phyloP scores from a whole-genome alignment of 257 asterid genomes.

The Apocynum venetum region DNA sequence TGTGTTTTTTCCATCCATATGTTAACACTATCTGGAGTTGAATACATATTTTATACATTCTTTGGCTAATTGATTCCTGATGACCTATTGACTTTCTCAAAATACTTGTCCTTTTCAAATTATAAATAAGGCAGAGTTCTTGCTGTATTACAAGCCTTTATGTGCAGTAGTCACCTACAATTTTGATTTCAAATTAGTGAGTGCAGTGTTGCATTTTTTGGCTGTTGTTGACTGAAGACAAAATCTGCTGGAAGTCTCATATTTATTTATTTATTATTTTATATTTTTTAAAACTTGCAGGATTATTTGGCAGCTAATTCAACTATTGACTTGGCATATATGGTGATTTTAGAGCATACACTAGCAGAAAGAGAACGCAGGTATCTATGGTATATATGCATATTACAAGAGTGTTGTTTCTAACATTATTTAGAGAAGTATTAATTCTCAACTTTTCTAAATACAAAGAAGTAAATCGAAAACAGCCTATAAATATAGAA shows the following conservation, averaged over 20 bases:
- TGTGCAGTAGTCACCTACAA: neutral
- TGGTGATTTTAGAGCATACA: conserved; percentile 92
- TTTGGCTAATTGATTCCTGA: neutral
- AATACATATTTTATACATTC: neutral
- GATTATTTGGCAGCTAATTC: conserved; percentile 77
- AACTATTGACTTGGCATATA: conserved; percentile 87
- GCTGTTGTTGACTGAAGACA: neutral
- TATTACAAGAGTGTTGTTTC: neutral
- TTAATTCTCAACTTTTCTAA: neutral
- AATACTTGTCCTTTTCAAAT: neutral
- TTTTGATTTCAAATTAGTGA: neutral
- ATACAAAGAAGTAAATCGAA: neutral
- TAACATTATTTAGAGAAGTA: neutral
- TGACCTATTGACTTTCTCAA: neutral
- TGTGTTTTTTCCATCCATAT: neutral
- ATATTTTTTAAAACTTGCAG: conserved; percentile 33
- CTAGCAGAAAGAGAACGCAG: conserved; percentile 98
- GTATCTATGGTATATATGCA: conserved; percentile 30
- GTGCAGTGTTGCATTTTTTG: neutral
- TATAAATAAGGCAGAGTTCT: neutral
- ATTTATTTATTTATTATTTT: neutral
- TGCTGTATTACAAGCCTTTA: neutral
- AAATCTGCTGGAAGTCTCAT: neutral
- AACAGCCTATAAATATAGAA: neutral
- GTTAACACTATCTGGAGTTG: neutral